Conservation (phyloP, 2,329 filamentous ascomycete genomes). For the Fusarium sp. region DNA sequence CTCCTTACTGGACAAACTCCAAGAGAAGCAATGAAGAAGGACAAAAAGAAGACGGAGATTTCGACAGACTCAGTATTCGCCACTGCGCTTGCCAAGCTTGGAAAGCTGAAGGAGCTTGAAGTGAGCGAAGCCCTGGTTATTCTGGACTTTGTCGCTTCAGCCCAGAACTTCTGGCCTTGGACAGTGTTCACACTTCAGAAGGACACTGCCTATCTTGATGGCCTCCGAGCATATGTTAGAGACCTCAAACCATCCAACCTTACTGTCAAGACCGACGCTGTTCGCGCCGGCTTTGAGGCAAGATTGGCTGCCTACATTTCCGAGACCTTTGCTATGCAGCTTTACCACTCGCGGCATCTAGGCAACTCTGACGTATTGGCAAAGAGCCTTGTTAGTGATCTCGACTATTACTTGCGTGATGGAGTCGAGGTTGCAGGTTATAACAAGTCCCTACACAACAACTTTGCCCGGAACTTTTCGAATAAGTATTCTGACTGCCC, state of each 20-base stretch:
- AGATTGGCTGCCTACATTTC: slow-evolving; percentile 84
- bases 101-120: slow-evolving; percentile 71
- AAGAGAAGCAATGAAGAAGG: slow-evolving; percentile 74
- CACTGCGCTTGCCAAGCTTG: slow-evolving; percentile 77
- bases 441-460: slow-evolving; percentile 86
- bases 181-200: slow-evolving; percentile 83
- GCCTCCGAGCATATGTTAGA: slow-evolving; percentile 76
- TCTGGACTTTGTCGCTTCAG: slow-evolving; percentile 86
- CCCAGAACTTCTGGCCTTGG: slow-evolving; percentile 97
- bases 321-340: slow-evolving; percentile 89
- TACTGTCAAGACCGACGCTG: slow-evolving; percentile 65
- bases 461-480: slow-evolving; percentile 86
- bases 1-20: slow-evolving; percentile 89
- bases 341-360: slow-evolving; percentile 85
- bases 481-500: slow-evolving; percentile 79
- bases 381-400: slow-evolving; percentile 76
- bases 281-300: slow-evolving; percentile 70
- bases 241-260: slow-evolving; percentile 63
- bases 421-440: slow-evolving; percentile 84
- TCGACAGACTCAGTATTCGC: slow-evolving; percentile 74
- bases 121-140: slow-evolving; percentile 77
- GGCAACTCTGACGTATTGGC: slow-evolving; percentile 74
- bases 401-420: slow-evolving; percentile 83
- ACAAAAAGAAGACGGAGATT: slow-evolving; percentile 61
- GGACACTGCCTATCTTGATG: slow-evolving; percentile 77